phyloP scores from a whole-genome alignment of 805 yeast species.

The Metschnikowia bowlesiae region DNA sequence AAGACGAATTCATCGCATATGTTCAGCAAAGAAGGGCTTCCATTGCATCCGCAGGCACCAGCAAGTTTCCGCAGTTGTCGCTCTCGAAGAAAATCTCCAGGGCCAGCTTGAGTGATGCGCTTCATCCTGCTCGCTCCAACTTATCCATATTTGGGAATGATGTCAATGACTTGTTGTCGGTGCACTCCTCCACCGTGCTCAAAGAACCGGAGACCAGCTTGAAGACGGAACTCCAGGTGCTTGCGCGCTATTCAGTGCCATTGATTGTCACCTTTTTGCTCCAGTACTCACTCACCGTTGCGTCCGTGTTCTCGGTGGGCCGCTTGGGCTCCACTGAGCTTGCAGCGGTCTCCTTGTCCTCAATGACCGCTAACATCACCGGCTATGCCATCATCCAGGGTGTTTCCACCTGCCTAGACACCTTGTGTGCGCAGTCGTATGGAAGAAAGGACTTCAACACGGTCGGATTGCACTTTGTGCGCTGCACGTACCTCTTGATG shows the following conservation, averaged over 20 bases:
- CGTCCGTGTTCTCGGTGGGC: conserved; percentile 75
- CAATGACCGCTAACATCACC: conserved; percentile 74
- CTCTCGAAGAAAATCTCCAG: conserved; percentile 15
- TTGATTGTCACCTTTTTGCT: conserved; percentile 61
- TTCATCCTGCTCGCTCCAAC: conserved; percentile 12
- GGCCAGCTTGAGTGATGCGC: conserved; percentile 13
- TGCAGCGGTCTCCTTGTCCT: conserved; percentile 71
- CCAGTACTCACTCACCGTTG: conserved; percentile 70
- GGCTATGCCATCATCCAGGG: conserved; percentile 76
- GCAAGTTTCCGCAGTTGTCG: conserved; percentile 14
- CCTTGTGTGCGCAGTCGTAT: conserved; percentile 73
- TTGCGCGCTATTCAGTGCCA: conserved; percentile 48
- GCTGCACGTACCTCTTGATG: conserved; percentile 57
- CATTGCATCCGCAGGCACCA: conserved; percentile 30
- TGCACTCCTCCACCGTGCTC: conserved; percentile 16
- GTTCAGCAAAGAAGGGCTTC: conserved; percentile 38
- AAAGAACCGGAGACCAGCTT: conserved; percentile 42
- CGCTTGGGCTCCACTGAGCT: conserved; percentile 65
- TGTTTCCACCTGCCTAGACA: conserved; percentile 72
- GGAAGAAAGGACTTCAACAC: conserved; percentile 61
- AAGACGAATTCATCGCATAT: conserved; percentile 34
- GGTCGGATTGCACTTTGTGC: conserved; percentile 65
- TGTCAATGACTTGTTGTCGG: conserved; percentile 21
- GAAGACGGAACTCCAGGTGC: conserved; percentile 34
- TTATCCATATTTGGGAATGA: conserved; percentile 2